Base-by-base conservation (phyloP, 495 filamentous ascomycete species). In the Xylaria castorea region DNA sequence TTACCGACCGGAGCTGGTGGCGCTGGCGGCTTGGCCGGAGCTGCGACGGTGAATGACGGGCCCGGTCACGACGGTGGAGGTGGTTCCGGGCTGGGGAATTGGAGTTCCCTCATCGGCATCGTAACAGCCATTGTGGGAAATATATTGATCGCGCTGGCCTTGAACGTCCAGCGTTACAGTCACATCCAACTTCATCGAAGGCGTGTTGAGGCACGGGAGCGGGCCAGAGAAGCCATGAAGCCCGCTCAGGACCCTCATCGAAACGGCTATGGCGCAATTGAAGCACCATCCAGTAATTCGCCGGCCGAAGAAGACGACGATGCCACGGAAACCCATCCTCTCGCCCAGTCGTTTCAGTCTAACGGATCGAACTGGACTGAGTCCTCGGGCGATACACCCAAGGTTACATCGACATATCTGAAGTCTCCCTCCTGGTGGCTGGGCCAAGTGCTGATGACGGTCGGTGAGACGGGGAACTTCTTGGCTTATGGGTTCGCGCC, bases 401-500 rank as follows among this genome's bases (percentile, higher is more conserved):
- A 85, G 62, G 75, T 75, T 34, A 75, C 83, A 48, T 81, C 75
- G 62, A 79, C 80, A 30, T 98, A 98, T 80, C 87, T 99, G 53
- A 89, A 89, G 61, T 97, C 94, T 14, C 94, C 94, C 5, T 97
- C 95, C 76, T 99, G 96, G 96, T 98, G 96, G 96, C 83, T 88
- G 63, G 96, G 96, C 12, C 94, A 98, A 66, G 84, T 93, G 5
- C 85, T 99, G 67, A 98, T 98, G 91, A 92, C 88, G 7, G 81
- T 97, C n/a, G 96, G 96, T 18, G 96, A 99, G 83, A 90, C 90
- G 71, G 96, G 96, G 27, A 99, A 99, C 80, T 99, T 99, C 80
- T 86, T 99, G 68, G 96, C 96, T 5, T 99, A 99, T 79, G 96
- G 96, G 14, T 99, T 99, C 79, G 96, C 96, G n/a, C 95, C 96